phyloP scores from a whole-genome alignment of 129 eudicot species.

The Centaurea solstitialis region DNA sequence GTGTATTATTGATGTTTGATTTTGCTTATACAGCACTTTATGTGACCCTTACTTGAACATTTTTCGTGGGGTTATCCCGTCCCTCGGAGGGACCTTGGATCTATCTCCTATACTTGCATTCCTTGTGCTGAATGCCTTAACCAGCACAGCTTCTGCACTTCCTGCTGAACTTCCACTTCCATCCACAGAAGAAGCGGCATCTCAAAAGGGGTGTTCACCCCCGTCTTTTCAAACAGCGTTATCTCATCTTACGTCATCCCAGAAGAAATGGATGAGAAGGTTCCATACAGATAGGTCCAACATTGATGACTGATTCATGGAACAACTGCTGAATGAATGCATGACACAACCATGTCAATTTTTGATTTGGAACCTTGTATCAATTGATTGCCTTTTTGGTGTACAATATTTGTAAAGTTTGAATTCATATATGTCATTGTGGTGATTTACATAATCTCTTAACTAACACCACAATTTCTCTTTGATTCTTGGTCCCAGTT shows the following conservation, averaged over 20 bases:
- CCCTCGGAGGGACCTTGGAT: slow-evolving; percentile 94
- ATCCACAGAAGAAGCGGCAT: slow-evolving; percentile 35
- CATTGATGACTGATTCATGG: too few relatives aligned
- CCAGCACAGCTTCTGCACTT: slow-evolving; percentile 87
- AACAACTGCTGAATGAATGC: too few relatives aligned
- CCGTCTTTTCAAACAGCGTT: slow-evolving; percentile 15
- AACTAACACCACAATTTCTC: too few relatives aligned
- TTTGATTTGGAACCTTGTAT: too few relatives aligned
- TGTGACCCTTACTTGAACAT: slow-evolving; percentile 96
- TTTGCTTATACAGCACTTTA: too few relatives aligned
- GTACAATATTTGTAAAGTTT: slow-evolving; percentile 5
- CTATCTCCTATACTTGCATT: slow-evolving; percentile 94
- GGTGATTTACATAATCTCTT: too few relatives aligned
- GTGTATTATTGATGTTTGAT: too few relatives aligned
- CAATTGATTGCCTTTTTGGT: too few relatives aligned
- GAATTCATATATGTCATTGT: background rate
- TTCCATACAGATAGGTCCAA: slow-evolving; percentile 43
- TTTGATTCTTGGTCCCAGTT: too few relatives aligned
- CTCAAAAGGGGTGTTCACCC: slow-evolving; percentile 28
- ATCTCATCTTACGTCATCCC: slow-evolving; percentile 50
- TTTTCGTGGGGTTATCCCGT: slow-evolving; percentile 93
- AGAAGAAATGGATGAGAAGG: slow-evolving; percentile 76
- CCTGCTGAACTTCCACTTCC: slow-evolving; percentile 97
- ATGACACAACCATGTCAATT: too few relatives aligned
- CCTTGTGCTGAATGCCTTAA: slow-evolving; percentile 78